A percentile compares a stretch with the other conserved stretches of the same genome.
Evolutionary conservation across 768 basidiomycete genomes (phyloP).

Genomic region (Gloeopeniophorella convolvens): DNA sequence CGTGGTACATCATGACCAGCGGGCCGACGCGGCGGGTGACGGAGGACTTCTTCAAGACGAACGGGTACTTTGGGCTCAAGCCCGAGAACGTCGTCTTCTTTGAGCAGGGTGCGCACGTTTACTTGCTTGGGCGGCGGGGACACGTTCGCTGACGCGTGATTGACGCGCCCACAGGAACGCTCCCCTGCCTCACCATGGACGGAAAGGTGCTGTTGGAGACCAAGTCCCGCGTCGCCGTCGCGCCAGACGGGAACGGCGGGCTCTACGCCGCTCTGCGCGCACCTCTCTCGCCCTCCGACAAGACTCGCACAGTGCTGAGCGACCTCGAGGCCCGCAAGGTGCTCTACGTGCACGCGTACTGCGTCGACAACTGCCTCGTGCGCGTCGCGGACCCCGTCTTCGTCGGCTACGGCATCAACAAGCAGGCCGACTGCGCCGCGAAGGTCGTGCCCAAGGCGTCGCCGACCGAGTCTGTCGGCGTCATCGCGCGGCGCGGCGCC

Average conservation of each 20-base stretch:
- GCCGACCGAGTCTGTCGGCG: slow-evolving; percentile 90
- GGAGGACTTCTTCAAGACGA: slow-evolving; percentile 71
- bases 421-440: slow-evolving; percentile 85
- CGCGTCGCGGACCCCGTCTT: slow-evolving; percentile 96
- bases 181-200: slow-evolving; percentile 91
- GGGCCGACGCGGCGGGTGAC: slow-evolving; percentile 89
- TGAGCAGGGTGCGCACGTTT: slow-evolving; percentile 72
- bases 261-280: slow-evolving; percentile 89
- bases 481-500: slow-evolving; percentile 78
- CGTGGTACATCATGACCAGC: slow-evolving; percentile 99
- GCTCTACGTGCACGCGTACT: slow-evolving; percentile 89
- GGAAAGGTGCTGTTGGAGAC: slow-evolving; percentile 89
- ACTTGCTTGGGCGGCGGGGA: neutral
- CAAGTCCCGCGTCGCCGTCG: slow-evolving; percentile 77
- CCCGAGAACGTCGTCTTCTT: slow-evolving; percentile 84
- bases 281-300: slow-evolving; percentile 55
- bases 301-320: slow-evolving; percentile 68
- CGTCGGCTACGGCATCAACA: slow-evolving; percentile 87
- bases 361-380: slow-evolving; percentile 99
- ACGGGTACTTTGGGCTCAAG: slow-evolving; percentile 77
- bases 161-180: slow-evolving; percentile 56
- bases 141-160: neutral
- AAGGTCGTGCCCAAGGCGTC: slow-evolving; percentile 91
- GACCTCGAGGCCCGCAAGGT: slow-evolving; percentile 74
- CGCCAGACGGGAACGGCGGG: slow-evolving; percentile 97